Base-by-base conservation (phyloP, 495 filamentous ascomycete genomes). In the Saxispiralis lemnorum region DNA sequence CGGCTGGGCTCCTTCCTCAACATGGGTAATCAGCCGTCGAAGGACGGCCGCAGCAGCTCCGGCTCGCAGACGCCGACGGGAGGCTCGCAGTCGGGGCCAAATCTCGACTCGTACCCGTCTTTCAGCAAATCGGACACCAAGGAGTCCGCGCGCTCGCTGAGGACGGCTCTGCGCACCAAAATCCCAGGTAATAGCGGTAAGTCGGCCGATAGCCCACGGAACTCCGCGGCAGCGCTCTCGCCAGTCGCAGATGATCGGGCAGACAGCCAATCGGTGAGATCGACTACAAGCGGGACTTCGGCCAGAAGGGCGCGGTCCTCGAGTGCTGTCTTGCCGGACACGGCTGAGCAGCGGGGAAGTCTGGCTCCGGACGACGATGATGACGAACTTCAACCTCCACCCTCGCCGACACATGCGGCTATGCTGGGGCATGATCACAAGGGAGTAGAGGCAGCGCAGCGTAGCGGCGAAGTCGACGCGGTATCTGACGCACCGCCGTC, bases 11-110 rank as follows among this genome's bases (percentile, higher is more conserved):
- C 24, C 24, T 28, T 9, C 5, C 9, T 57, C 51, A 66, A 47
- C 40, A 96, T 96, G 88, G 88, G 88, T 63, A 92, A 95, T 67
- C 76, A 84, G 68, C 70, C 75, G 60, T 96, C 88, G 58, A 94
- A 89, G 66, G 71, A 73, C 54, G 64, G 61, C 51, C 54, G 52
- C 37, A 54, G 46, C 36, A 55, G 44, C 45, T 51, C 65, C 48
- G 65, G 66, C 55, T 62, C 49, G 56, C 59, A 48, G 58, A 63
- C 47, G 51, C 64, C 38, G 55, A 56, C 53, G 15, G 60, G 64
- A 46, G 24, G 24, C 5, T 28, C 24, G 24, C 24, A 28, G 24
- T 30, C 58, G 1, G 57, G 56, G 14, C 47, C 51, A 14, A 43
- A 43, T 20, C 63, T 88, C 43, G 78, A 81, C 59, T 79, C 81